Base-by-base conservation (phyloP, 2,329 filamentous ascomycete species). In the Boeremia exigua region DNA sequence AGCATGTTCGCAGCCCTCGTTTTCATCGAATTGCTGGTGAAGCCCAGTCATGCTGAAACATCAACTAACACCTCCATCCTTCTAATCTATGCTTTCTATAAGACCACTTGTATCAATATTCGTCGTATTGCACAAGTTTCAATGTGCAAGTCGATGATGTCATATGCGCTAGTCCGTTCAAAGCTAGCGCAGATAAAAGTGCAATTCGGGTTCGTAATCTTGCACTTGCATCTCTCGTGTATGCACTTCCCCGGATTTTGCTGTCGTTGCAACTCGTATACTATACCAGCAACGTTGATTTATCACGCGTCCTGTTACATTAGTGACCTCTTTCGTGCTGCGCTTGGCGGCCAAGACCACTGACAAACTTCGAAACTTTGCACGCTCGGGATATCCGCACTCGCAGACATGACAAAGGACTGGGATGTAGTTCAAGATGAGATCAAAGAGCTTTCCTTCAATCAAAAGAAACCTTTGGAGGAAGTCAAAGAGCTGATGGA, bases 401-500 rank as follows among this genome's bases (percentile, higher is more conserved):
- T 25, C 30, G 29, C 15, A n/a, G 62, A 33, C 9, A 74, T 74
- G 69, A 74, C 70, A 10, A 73, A 74, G 58, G 67, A 70, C 27
- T 71, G 68, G 68, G 63, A 67, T 32, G 28, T 54, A 3, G 65
- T 71, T 6, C 65, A 69, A 38, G 65, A 61, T 52, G 66, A 69
- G 38, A 74, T 75, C 48, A 64, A 67, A 15, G 66, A 73, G 28
- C 59, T 74, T 12, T 74, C 71, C 1, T 70, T 71, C 34, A 59
- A 63, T 14, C 70, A 74, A 38, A 74, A 72, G 61, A 74, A 68
- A 45, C 59, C 63, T 12, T 58, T 74, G 1, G 65, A 71, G 27
- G 71, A 74, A 17, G 70, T 74, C n/a, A 70, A 68, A 23, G 58
- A 65, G 17, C 53, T 71, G 3, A 74, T 75, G 70, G 71, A 74